A percentile compares a stretch with the other conserved stretches of the same genome.
Evolutionary conservation across 2,329 filamentous ascomycete species (phyloP).

Genomic region (Fusarium nurragi): DNA sequence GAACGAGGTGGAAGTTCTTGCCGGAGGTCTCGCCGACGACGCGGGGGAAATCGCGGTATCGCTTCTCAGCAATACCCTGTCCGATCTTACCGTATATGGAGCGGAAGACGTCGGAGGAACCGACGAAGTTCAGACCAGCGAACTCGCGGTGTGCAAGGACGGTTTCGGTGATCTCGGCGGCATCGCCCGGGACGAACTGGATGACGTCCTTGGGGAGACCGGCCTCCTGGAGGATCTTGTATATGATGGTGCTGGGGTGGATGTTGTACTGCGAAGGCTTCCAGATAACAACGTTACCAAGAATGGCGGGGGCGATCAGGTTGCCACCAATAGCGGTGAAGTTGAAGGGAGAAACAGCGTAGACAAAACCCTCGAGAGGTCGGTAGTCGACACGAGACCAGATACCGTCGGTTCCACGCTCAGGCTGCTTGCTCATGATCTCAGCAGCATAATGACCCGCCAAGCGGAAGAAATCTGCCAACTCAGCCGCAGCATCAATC

Average conservation of each 20-base stretch:
- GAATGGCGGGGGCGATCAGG: conserved; percentile 81
- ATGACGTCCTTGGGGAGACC: conserved; percentile 89
- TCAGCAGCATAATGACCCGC: conserved; percentile 85
- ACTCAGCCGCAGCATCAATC: conserved; percentile 92
- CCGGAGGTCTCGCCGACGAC: conserved; percentile 91
- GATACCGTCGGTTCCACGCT: conserved; percentile 44
- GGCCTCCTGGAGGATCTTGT: conserved; percentile 90
- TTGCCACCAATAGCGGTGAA: conserved; percentile 95
- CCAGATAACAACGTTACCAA: conserved; percentile 96
- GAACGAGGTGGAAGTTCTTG: conserved; percentile 92
- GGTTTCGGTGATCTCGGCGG: conserved; percentile 80
- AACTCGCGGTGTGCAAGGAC: conserved; percentile 82
- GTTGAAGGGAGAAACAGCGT: conserved; percentile 94
- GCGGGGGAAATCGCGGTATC: conserved; percentile 84
- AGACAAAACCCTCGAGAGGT: conserved; percentile 94
- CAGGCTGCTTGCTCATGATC: conserved; percentile 50
- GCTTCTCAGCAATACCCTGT: conserved; percentile 79
- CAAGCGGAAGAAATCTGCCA: conserved; percentile 91
- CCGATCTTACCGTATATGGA: conserved; percentile 88
- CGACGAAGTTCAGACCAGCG: conserved; percentile 92
- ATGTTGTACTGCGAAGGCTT: conserved; percentile 91
- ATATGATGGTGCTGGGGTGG: conserved; percentile 86
- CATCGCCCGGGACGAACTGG: conserved; percentile 90
- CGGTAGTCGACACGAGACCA: conserved; percentile 82
- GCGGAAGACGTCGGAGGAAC: conserved; percentile 90